Percentiles rank a stretch among this genome's conserved stretches.
These are phyloP conservation scores for Metarhizium guizhouense DNA, from an alignment of 2,329 filamentous ascomycete genomes.

Conservation along the genomic window DNA sequence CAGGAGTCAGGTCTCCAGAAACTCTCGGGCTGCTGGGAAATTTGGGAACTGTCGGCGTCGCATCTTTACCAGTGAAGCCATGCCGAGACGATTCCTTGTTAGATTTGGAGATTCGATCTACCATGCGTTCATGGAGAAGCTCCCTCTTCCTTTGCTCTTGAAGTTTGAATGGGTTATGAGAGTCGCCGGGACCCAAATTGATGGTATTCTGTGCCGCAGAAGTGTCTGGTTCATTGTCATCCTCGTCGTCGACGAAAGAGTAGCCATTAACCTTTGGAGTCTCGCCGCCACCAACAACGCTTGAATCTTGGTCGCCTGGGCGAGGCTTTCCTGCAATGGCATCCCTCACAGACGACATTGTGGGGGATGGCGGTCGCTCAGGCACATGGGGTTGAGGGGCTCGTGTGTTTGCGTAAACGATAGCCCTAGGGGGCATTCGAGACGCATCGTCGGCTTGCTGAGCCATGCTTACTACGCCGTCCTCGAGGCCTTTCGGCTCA, in stretches of 20 bases:
- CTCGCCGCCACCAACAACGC: slow-evolving; percentile 51
- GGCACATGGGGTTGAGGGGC: slow-evolving; percentile 44
- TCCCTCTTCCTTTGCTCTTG: slow-evolving; percentile 68
- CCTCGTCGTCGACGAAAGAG: slow-evolving; percentile 81
- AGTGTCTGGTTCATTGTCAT: slow-evolving; percentile 35
- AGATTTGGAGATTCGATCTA: slow-evolving; percentile 67
- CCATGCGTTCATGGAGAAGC: slow-evolving; percentile 75
- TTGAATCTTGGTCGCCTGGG: slow-evolving; percentile 52
- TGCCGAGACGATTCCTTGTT: slow-evolving; percentile 55
- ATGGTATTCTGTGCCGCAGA: slow-evolving; percentile 30
- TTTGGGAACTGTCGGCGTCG: slow-evolving; percentile 55
- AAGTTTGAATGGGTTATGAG: slow-evolving; percentile 74
- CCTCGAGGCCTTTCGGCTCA: slow-evolving; percentile 55
- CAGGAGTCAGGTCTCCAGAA: slow-evolving; percentile 57
- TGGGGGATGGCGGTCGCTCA: slow-evolving; percentile 61
- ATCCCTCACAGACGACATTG: slow-evolving; percentile 73
- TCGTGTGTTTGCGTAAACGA: slow-evolving; percentile 78
- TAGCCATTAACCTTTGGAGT: slow-evolving; percentile 92
- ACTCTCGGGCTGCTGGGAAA: slow-evolving; percentile 59
- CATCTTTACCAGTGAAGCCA: slow-evolving; percentile 50
- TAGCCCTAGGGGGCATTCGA: slow-evolving; percentile 64
- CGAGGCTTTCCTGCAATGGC: slow-evolving; percentile 69
- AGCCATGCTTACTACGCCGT: slow-evolving; percentile 50
- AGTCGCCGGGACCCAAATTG: slow-evolving; percentile 49
- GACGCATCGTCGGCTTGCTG: slow-evolving; percentile 63